Evolutionary conservation across 1,284 basidiomycete species (phyloP), one percentile per base, ranked within the genome.

Genomic region (Melampsora abietis-canadensis): DNA sequence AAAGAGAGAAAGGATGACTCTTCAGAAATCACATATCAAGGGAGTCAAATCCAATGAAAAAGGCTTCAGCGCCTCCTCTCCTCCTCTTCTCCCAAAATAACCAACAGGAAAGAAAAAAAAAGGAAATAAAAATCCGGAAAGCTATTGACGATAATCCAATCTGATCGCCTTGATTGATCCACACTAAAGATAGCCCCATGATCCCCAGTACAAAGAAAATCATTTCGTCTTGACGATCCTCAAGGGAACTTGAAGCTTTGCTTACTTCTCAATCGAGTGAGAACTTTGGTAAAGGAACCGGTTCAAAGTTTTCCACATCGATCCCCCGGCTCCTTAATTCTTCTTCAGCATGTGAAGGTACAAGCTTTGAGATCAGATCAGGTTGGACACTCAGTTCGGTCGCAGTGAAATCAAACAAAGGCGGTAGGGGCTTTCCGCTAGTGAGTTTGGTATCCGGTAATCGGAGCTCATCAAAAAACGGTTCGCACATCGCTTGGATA

Each of bases 401-500:
- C 31, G 63, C 89, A 77, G 94, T 95, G 82, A 96, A 98, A 85
- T 99, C 88, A 84, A 98, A 98, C 77, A 99, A 85, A 69, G 87
- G 87, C 2, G 95, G 95, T 84, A 97, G 91, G 64, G 94, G 92
- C 83, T 94, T 94, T 77, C 95, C 95, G 81, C 95, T 97, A 15
- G 94, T 94, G 90, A 99, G 92, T 82, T 89, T 89, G 57, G 91
- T 89, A 0, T 92, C 93, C 81, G 94, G 91, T 65, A 86, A 87
- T 78, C 92, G 88, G 79, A 99, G 84, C 83, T 99, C 95, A 82
- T 98, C 94, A 82, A 98, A 99, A 89, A 98, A 95, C 24, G 92
- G 90, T 82, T 98, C 94, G 77, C 80, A 81, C 76, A 82, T 79
- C 7, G 93, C 93, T 84, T 98, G 92, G 78, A 95, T 87, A 4